Base-by-base conservation (phyloP, 768 basidiomycete genomes). In the Pisolithus orientalis region DNA sequence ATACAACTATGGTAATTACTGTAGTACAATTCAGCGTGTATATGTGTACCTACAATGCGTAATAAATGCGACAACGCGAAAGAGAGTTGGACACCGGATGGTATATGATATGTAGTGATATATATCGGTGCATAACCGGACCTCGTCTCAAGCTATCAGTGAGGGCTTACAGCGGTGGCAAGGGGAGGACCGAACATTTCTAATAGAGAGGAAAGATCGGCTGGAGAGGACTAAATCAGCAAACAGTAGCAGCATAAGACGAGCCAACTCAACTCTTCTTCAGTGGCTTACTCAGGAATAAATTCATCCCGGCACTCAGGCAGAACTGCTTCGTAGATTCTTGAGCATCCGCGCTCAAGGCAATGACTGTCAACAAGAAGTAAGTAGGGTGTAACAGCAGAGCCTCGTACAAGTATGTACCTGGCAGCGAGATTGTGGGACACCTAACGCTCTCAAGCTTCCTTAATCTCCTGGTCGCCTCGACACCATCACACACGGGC, bases 401-500 rank as follows among this genome's bases (percentile, higher is more conserved):
- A n/a, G 29, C 38, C n/a, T 14, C 2, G 14, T 21, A 39, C 51
- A 5, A 21, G 21, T 21, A 64, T 78, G 49, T 65, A 85, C 85
- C 82, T 1, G 84, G 84, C 16, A 87, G 66, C 11, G 73, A 61
- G 13, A 75, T 62, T 4, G 73, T 60, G 4, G 71, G 69, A 56
- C 80, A 81, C n/a, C 77, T 74, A 59, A 78, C 78, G 54, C 67
- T 76, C 62, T 88, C 86, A 21, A 84, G 59, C 21, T 75, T 56
- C 39, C 86, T 76, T 28, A 88, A 46, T 46, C 80, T 76, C 64
- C 86, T 86, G 29, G 82, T 76, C 6, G 86, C 86, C 58, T 87
- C 85, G 5, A 88, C 84, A 6, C 86, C 86, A 59, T 88, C 86
- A 55, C 84, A 86, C 47, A 88, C 72, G 2, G 86, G 86, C 86